Evolutionary conservation across 164 flowering plant species (phyloP), one percentile per base, ranked within the genome.

Genomic region (Brasenia schreberi): DNA sequence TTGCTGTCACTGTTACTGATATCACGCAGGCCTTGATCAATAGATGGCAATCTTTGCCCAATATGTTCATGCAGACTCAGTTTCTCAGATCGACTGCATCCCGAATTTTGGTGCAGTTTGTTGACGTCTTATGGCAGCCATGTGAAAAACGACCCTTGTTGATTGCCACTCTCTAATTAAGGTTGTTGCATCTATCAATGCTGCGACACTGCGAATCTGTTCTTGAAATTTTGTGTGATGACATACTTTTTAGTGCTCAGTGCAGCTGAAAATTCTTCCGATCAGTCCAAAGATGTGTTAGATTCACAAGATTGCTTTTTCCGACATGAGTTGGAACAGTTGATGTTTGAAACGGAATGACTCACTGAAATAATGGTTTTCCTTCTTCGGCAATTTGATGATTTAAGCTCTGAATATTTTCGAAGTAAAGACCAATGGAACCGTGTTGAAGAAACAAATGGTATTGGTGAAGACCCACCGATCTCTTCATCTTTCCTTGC

Each of bases 221-320:
- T 70, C 75, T 88, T 71, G 84, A 60, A 67, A 82, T 82, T 65
- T 84, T 87, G 88, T 80, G 84, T 65, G 89, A 81, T 39, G 83
- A 82, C 70, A 76, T 59, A 72, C 60, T 77, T 84, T 70, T 56
- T 86, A 70, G 90, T 83, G 81, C 77, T 85, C 86, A 75, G 67
- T 62, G 71, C 76, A 18, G 85, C 84, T 74, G 71, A 44, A 17
- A 71, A 73, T 64, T 53, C 45, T 1, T 58, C 53, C 5, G 5
- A 33, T 17, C 19, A 16, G 61, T 42, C 19, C 27, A 64, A 52
- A 59, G 68, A 33, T 56, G 69, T 63, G 19, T 6, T 23, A 9
- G 56, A 56, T 63, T 74, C 68, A 59, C 63, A 67, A 6, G 59
- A 45, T 66, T 69, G 74, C 71, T 82, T 88, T 66, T 86, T 88